Conservation (phyloP, 306 rosid species). For the Cicer chorassanicum region DNA sequence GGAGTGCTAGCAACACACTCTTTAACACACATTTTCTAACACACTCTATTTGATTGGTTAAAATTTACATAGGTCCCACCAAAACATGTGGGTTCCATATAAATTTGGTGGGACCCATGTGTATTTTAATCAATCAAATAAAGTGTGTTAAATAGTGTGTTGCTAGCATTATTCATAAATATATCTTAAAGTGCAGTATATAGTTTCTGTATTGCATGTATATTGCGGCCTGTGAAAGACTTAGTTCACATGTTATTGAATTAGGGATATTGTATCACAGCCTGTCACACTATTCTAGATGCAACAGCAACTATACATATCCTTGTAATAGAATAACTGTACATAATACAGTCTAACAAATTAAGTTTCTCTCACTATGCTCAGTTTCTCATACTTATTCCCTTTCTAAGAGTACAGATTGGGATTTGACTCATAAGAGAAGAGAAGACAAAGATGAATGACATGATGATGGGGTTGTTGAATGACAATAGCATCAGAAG, state of each 20-base stretch:
- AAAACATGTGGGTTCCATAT: no score
- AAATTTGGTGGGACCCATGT: no score
- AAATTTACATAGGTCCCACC: no score
- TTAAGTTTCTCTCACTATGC: constrained; percentile 19
- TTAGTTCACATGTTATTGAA: neutral
- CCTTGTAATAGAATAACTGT: neutral
- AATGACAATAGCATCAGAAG: neutral
- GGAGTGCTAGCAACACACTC: no score
- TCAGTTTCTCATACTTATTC: constrained; percentile 6
- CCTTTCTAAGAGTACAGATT: neutral
- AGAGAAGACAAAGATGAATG: constrained; percentile 8
- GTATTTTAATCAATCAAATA: no score
- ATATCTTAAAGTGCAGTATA: neutral
- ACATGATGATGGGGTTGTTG: neutral
- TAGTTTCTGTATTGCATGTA: neutral
- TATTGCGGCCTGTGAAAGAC: neutral
- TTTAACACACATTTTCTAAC: no score
- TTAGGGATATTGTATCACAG: constrained; percentile 20
- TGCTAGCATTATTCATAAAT: neutral
- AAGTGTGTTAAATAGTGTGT: no score
- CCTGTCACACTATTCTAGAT: constrained; percentile 4
- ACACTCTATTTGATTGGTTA: no score
- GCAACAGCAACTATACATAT: constrained; percentile 7
- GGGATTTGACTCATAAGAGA: constrained; percentile 21
- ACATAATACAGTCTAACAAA: neutral